Evolutionary conservation across 2,329 filamentous ascomycete species (phyloP), one percentile per base, ranked within the genome.

Genomic region (Penicillium sp.): DNA sequence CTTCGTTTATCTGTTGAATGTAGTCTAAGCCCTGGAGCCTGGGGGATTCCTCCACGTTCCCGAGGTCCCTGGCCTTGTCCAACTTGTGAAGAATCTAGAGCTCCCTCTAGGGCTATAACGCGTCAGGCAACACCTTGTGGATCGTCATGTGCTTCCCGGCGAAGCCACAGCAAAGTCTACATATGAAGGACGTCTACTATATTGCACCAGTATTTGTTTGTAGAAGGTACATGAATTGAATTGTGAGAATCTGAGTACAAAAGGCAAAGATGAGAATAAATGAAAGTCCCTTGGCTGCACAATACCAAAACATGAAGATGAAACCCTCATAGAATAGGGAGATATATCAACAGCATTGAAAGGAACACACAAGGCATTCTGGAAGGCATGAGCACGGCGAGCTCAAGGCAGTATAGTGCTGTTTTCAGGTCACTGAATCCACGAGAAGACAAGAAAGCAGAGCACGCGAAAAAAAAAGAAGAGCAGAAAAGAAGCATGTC

Each of bases 171-270:
- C 24, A 27, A 6, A 27, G 8, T 27, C 6, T 8, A 8, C 24
- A 27, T 8, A 27, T 27, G 2, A 5, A 27, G 8, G 8, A 27
- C 24, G 24, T 27, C 24, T 27, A 27, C 8, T 6, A 27, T 27
- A 27, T 27, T 8, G 24, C 24, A 27, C 5, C 5, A 27, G 5
- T 27, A 6, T 8, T 27, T 27, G 24, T 6, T 27, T 27, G 39
- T 65, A 61, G 48, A 63, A 61, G 55, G 51, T 65, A 65, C 61
- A 65, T 64, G 54, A 54, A 64, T 61, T 64, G 55, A 56, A 63
- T 57, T 59, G 47, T 59, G 44, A 55, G 55, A 51, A 47, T 53
- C 60, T 52, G 52, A 55, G 52, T 61, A 60, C 58, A 66, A 56
- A 43, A 48, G 52, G 46, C 29, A 50, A 57, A 47, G 31, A 49